These are phyloP conservation scores for Rickenella mellea DNA, from an alignment of 768 basidiomycete genomes.

Conservation along the genomic window DNA sequence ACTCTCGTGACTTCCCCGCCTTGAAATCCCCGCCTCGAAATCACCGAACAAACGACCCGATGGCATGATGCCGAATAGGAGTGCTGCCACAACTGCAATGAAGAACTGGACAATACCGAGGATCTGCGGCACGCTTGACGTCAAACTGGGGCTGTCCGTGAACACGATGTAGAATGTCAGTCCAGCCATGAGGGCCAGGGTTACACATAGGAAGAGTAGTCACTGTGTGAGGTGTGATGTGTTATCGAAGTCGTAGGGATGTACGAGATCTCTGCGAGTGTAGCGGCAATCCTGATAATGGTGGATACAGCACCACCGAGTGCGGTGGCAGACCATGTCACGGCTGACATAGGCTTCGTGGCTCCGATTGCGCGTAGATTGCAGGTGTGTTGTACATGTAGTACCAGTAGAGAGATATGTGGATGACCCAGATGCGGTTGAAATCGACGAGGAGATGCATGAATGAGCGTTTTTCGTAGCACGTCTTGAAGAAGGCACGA, in stretches of 20 bases:
- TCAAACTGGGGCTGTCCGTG: slow-evolving; percentile 52
- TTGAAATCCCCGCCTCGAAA: too few relatives aligned
- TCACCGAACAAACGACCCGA: slow-evolving; percentile 99
- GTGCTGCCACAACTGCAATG: slow-evolving; percentile 77
- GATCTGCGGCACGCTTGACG: slow-evolving; percentile 71
- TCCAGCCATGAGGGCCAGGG: slow-evolving; percentile 82
- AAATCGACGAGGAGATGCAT: slow-evolving; percentile 98
- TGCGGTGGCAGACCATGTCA: slow-evolving; percentile 90
- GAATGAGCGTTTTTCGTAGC: slow-evolving; percentile 94
- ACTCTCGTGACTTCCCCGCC: slow-evolving; percentile 93
- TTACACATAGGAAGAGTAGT: slow-evolving; percentile 80
- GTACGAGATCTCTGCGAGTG: slow-evolving; percentile 91
- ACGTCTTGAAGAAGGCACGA: slow-evolving; percentile 96
- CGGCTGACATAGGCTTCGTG: slow-evolving; percentile 53
- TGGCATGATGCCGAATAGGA: slow-evolving; percentile 86
- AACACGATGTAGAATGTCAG: slow-evolving; percentile 94
- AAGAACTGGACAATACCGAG: slow-evolving; percentile 95
- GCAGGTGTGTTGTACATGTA: slow-evolving; percentile 93
- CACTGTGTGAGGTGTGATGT: slow-evolving; percentile 92
- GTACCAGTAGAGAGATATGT: slow-evolving; percentile 90
- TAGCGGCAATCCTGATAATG: slow-evolving; percentile 91
- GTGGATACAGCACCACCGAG: slow-evolving; percentile 96
- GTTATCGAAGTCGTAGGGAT: slow-evolving; percentile 98
- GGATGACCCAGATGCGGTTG: slow-evolving; percentile 98
- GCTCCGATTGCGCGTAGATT: slow-evolving; percentile 53